phyloP scores from a whole-genome alignment of 306 rosid genomes.

The Castanopsis chinensis region DNA sequence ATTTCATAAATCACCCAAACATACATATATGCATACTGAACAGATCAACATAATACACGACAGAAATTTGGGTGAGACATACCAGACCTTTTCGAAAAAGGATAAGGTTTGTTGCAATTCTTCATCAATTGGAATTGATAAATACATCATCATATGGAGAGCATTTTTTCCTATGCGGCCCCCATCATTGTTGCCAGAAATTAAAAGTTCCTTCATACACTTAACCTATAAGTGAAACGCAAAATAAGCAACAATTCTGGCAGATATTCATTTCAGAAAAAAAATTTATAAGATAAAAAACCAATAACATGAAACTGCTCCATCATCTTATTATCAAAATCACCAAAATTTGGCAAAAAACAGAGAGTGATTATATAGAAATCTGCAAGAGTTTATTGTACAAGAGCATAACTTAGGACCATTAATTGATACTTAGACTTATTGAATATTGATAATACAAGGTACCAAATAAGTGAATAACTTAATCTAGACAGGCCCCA shows the following conservation, averaged over 20 bases:
- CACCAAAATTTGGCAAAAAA: not conserved
- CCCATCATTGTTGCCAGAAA: constrained; percentile 41
- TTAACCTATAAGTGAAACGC: constrained; percentile 54
- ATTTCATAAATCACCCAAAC: not conserved
- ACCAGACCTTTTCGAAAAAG: constrained; percentile 70
- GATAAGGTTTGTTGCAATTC: constrained; percentile 77
- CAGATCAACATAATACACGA: not conserved
- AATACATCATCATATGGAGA: constrained; percentile 60
- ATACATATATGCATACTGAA: not conserved
- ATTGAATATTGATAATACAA: not conserved
- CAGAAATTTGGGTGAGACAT: constrained; percentile 6
- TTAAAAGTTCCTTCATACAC: constrained; percentile 65
- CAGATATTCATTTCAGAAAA: not conserved
- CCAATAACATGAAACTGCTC: not conserved
- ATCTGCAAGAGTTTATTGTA: not conserved
- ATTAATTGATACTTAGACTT: not conserved
- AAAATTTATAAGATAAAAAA: not conserved
- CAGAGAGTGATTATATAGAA: not conserved
- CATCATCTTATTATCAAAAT: not conserved
- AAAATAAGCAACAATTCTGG: constrained; percentile 31
- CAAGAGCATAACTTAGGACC: not conserved
- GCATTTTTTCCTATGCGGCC: constrained; percentile 46
- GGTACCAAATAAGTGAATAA: not conserved
- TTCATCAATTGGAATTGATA: constrained; percentile 76
- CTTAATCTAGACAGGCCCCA: not conserved